These are phyloP conservation scores for Pelargonium hybrid DNA, from an alignment of 441 rosid species.

Conservation along the genomic window DNA sequence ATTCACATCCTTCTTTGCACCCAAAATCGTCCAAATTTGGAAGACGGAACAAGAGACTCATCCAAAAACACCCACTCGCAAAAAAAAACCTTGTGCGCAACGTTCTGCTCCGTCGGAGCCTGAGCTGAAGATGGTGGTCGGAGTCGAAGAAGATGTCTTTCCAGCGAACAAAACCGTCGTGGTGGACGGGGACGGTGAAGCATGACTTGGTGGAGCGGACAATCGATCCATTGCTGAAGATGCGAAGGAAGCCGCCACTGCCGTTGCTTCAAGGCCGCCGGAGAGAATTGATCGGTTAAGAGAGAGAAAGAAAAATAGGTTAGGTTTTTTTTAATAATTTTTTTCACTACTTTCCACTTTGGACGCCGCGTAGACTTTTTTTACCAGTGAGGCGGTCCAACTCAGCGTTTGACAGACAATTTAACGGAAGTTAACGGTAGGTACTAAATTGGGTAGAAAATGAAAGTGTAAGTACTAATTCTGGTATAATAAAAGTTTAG, in stretches of 20 bases:
- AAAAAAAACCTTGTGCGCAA: constrained; percentile 52
- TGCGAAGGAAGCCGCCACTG: constrained; percentile 51
- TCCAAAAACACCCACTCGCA: constrained; percentile 58
- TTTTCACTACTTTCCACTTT: too few species aligned
- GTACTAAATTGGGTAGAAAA: too few species aligned
- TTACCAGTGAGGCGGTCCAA: too few species aligned
- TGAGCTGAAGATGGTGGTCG: constrained; percentile 26
- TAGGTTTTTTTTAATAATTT: too few species aligned
- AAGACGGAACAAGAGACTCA: constrained; percentile 16
- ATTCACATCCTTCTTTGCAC: constrained; percentile 31
- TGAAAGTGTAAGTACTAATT: too few species aligned
- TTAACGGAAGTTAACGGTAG: too few species aligned
- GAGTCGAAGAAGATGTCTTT: constrained; percentile 39
- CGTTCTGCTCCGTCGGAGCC: constrained; percentile 56
- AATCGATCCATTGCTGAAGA: constrained; percentile 47
- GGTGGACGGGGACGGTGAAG: constrained; percentile 32
- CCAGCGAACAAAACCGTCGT: constrained; percentile 40
- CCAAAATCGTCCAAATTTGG: constrained; percentile 46
- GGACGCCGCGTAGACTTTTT: too few species aligned
- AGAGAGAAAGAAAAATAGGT: too few species aligned
- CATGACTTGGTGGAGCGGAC: constrained; percentile 43
- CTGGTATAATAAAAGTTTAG: too few species aligned
- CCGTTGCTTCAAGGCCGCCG: too few species aligned
- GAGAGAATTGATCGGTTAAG: too few species aligned
- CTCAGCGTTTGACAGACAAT: too few species aligned